Evolutionary conservation across 2,329 filamentous ascomycete species (phyloP).

Genomic region (Cladosporium cucumerinum): DNA sequence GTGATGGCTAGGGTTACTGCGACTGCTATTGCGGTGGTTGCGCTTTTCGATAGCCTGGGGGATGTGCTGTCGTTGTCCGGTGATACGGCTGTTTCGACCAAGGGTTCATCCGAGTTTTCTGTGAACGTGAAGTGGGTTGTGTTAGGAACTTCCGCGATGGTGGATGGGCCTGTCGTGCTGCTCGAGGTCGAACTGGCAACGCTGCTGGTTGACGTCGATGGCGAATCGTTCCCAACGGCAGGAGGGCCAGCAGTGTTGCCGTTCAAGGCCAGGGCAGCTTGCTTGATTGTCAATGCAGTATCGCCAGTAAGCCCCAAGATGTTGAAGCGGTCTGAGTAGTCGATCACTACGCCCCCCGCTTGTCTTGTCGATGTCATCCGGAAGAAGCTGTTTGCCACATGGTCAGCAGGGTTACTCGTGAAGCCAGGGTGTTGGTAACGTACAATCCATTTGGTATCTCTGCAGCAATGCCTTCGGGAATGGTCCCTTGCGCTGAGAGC

Average conservation of each 20-base stretch:
- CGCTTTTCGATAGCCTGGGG: background rate
- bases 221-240: conserved; percentile 32
- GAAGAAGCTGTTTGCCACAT: conserved; percentile 49
- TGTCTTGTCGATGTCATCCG: conserved; percentile 56
- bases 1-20: background rate
- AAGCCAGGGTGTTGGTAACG: conserved; percentile 23
- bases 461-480: conserved; percentile 24
- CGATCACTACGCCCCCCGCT: conserved; percentile 54
- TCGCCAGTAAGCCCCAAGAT: conserved; percentile 61
- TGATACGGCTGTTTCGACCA: background rate
- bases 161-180: background rate
- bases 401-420: conserved; percentile 16
- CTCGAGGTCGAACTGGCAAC: background rate
- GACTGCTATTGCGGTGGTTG: conserved; percentile 4
- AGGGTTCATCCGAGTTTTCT: background rate
- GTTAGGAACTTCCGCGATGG: no score
- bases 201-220: background rate
- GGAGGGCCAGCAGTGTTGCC: conserved; percentile 40
- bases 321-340: conserved; percentile 63
- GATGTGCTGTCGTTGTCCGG: background rate
- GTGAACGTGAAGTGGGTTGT: background rate
- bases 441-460: conserved; percentile 55
- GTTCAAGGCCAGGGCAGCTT: conserved; percentile 34
- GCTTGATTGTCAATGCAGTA: conserved; percentile 46
- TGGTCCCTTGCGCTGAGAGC: conserved; percentile 16